Percentiles rank a stretch among this genome's conserved stretches.
phyloP scores from a whole-genome alignment of 768 basidiomycete species.

The Lactarius psammicola region DNA sequence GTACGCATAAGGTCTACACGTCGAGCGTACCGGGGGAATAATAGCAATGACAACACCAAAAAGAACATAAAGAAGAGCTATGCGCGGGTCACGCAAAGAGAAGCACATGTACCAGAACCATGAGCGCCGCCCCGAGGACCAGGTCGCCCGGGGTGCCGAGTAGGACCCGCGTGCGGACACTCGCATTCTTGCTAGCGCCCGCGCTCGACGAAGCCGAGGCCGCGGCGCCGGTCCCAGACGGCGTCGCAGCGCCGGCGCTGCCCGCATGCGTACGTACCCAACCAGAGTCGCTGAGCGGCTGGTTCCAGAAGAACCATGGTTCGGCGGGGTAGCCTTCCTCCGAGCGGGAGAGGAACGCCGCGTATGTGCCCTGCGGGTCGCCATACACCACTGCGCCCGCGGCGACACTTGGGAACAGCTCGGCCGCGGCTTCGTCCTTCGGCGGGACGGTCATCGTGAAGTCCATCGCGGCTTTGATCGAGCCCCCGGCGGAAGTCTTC shows the following conservation, averaged over 20 bases:
- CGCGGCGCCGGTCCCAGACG: not conserved
- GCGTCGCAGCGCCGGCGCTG: not conserved
- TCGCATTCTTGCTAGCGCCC: not conserved
- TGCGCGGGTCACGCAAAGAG: conserved; percentile 1
- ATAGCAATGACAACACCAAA: not conserved
- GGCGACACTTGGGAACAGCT: conserved; percentile 33
- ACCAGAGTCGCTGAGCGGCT: conserved; percentile 21
- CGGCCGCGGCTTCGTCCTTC: conserved; percentile 22
- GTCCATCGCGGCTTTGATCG: conserved; percentile 37
- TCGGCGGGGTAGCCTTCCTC: conserved; percentile 17
- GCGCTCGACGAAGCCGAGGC: not conserved
- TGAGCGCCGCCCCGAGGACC: not conserved
- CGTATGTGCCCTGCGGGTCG: conserved; percentile 35
- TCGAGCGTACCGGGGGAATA: not conserved
- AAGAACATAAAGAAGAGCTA: not conserved
- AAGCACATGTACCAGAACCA: not conserved
- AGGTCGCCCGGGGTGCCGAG: not conserved
- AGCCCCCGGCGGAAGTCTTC: conserved; percentile 30
- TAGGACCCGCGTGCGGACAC: not conserved
- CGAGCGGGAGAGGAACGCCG: conserved; percentile 27
- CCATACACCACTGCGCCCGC: conserved; percentile 34
- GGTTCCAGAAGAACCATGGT: conserved; percentile 27
- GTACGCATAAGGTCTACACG: not conserved
- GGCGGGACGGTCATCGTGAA: conserved; percentile 34
- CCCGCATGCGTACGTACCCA: conserved; percentile 4